Percentiles rank a stretch among this genome's conserved stretches.
phyloP scores from a whole-genome alignment of 805 yeast genomes.

The Brettanomyces sp. region DNA sequence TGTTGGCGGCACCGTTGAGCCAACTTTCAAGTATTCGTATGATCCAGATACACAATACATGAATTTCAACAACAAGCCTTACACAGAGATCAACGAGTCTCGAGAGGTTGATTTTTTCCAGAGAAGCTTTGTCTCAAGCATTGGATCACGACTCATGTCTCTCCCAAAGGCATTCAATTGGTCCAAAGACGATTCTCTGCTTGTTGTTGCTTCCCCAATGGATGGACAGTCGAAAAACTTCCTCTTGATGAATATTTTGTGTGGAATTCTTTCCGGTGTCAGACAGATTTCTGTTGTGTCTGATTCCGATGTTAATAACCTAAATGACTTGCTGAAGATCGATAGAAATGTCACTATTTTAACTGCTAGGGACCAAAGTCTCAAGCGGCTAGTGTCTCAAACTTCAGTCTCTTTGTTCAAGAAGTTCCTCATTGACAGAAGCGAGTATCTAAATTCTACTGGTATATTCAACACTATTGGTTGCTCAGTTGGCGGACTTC shows the following conservation, averaged over 20 bases:
- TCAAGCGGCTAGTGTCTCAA: constrained; percentile 15
- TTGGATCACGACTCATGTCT: constrained; percentile 27
- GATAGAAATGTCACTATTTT: constrained; percentile 24
- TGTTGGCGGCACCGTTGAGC: not conserved
- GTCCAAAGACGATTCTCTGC: constrained; percentile 17
- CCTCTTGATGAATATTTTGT: constrained; percentile 29
- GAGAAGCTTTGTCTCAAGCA: constrained; percentile 26
- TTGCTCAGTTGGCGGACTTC: constrained; percentile 10
- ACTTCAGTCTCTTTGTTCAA: constrained; percentile 11
- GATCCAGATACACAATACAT: constrained; percentile 16
- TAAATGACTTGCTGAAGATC: not conserved
- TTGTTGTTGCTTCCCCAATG: constrained; percentile 10
- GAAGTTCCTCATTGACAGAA: constrained; percentile 24
- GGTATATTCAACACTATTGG: constrained; percentile 38
- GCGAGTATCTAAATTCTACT: constrained; percentile 34
- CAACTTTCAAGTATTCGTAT: constrained; percentile 6
- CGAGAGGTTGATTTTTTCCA: constrained; percentile 22
- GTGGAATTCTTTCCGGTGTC: constrained; percentile 29
- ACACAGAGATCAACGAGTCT: constrained; percentile 15
- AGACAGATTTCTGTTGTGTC: constrained; percentile 15
- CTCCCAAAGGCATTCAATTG: constrained; percentile 20
- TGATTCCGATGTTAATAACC: not conserved
- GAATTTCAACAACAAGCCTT: constrained; percentile 19
- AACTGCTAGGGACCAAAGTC: constrained; percentile 17
- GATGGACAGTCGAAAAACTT: constrained; percentile 12